Percentiles rank a stretch among this genome's conserved stretches.
phyloP scores from a whole-genome alignment of 1,139 yeast species.

The Kodamaea alishanica region DNA sequence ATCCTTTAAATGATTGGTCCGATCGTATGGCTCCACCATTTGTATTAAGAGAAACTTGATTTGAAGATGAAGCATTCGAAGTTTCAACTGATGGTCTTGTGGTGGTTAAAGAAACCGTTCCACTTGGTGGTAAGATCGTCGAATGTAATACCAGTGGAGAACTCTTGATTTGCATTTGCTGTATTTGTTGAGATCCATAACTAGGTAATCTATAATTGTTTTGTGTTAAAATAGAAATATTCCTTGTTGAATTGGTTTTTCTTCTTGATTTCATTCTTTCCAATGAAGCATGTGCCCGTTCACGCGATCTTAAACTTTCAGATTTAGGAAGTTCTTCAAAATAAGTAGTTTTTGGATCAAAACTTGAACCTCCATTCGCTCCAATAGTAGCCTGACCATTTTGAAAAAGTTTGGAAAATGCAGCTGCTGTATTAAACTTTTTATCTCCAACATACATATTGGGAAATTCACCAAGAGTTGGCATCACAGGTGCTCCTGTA shows the following conservation, averaged over 20 bases:
- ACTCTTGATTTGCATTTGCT: not conserved
- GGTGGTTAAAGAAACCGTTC: too few relatives aligned
- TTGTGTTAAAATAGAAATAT: constrained; percentile 28
- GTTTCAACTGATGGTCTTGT: too few relatives aligned
- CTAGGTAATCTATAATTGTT: constrained; percentile 23
- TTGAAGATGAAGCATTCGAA: too few relatives aligned
- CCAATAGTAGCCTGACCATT: constrained; percentile 4
- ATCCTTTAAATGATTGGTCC: too few relatives aligned
- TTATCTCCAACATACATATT: constrained; percentile 25
- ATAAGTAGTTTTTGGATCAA: constrained; percentile 15
- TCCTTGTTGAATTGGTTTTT: constrained; percentile 45
- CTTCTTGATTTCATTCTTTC: constrained; percentile 61
- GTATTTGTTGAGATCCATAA: constrained; percentile 13
- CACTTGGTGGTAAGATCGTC: too few relatives aligned
- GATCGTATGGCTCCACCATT: too few relatives aligned
- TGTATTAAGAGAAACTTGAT: too few relatives aligned
- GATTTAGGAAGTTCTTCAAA: constrained; percentile 30
- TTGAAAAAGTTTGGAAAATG: constrained; percentile 12
- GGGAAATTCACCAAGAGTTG: constrained; percentile 46
- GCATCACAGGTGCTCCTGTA: constrained; percentile 26
- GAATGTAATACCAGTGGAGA: too few relatives aligned
- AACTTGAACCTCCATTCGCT: too few relatives aligned
- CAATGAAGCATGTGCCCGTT: constrained; percentile 64
- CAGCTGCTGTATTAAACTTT: constrained; percentile 17
- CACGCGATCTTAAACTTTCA: constrained; percentile 45